Conservation (phyloP, 495 filamentous ascomycete genomes). For the Venustampulla echinocandica region DNA sequence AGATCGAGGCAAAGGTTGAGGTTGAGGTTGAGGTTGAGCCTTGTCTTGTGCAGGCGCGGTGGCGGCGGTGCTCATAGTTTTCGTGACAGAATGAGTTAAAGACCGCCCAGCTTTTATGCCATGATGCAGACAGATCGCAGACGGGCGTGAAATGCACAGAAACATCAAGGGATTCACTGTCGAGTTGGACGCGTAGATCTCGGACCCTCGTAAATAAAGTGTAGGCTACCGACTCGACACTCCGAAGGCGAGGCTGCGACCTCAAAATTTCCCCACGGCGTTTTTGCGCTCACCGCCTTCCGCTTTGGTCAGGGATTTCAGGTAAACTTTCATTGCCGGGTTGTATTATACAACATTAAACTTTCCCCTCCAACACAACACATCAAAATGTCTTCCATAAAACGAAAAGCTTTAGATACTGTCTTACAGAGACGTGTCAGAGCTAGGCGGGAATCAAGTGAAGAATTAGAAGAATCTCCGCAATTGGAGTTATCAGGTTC, state of each 20-base stretch:
- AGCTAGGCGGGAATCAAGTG: slow-evolving; percentile 44
- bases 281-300: too few relatives aligned
- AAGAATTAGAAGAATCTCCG: slow-evolving; percentile 40
- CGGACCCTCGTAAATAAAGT: too few relatives aligned
- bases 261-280: too few relatives aligned
- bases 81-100: background rate
- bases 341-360: too few relatives aligned
- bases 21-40: background rate
- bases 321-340: too few relatives aligned
- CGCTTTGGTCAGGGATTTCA: too few relatives aligned
- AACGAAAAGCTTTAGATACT: slow-evolving; percentile 16
- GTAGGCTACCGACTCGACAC: too few relatives aligned
- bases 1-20: background rate
- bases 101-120: background rate
- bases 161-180: too few relatives aligned
- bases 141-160: too few relatives aligned
- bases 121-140: background rate
- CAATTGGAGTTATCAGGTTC: slow-evolving; percentile 21
- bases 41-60: background rate
- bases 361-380: background rate
- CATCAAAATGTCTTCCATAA: slow-evolving; percentile 29
- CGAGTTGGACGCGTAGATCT: too few relatives aligned
- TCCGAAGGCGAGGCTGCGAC: too few relatives aligned
- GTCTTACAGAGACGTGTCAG: slow-evolving; percentile 52
- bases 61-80: background rate